phyloP scores from a whole-genome alignment of 148 eudicot genomes.

The Fagopyrum homotropicum region DNA sequence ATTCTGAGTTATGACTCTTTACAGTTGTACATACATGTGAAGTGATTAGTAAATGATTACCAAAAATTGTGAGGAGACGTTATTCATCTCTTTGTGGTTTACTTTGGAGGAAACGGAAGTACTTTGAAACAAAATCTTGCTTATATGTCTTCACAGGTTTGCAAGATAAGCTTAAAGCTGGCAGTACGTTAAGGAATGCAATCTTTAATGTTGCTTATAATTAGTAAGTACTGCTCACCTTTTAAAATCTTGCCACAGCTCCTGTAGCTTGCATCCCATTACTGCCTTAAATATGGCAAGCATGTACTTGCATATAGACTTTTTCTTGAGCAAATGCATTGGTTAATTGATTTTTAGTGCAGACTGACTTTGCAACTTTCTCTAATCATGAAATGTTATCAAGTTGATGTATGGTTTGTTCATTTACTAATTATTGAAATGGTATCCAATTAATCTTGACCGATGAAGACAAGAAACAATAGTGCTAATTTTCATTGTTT shows the following conservation, averaged over 20 bases:
- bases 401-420: not conserved
- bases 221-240: slow-evolving; percentile 12
- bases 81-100: not conserved
- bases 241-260: not conserved
- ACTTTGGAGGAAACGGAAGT: not conserved
- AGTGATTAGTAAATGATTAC: not conserved
- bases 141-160: slow-evolving; percentile 39
- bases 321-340: not conserved
- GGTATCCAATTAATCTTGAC: not conserved
- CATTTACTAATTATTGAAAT: not conserved
- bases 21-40: not conserved
- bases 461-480: not conserved
- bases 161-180: slow-evolving; percentile 77
- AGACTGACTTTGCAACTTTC: not conserved
- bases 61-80: not conserved
- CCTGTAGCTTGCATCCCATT: not conserved
- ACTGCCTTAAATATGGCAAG: not conserved
- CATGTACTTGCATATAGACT: not conserved
- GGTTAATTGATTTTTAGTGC: not conserved
- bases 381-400: not conserved
- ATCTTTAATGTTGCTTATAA: slow-evolving; percentile 66
- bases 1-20: not conserved
- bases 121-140: not conserved
- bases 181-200: slow-evolving; percentile 53
- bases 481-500: not conserved